A percentile compares a stretch with the other conserved stretches of the same genome.
Evolutionary conservation across 257 asterid genomes (phyloP).

Genomic region (Capsicum chinense): DNA sequence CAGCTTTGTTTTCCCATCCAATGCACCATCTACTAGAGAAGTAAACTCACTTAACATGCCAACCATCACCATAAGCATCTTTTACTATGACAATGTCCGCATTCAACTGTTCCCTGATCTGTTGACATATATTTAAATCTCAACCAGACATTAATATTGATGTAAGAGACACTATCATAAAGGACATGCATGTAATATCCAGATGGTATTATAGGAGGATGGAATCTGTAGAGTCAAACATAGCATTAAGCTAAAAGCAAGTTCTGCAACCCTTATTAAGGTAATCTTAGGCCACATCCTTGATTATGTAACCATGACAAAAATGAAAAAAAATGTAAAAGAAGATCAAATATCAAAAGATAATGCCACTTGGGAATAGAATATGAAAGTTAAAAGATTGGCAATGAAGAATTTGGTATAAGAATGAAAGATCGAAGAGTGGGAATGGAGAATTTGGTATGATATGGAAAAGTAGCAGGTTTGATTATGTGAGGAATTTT

Average conservation of each 20-base stretch:
- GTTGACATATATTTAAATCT: conserved; percentile 35
- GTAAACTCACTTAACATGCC: conserved; percentile 80
- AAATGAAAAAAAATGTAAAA: neutral
- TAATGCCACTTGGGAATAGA: neutral
- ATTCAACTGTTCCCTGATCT: conserved; percentile 85
- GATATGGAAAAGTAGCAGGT: neutral
- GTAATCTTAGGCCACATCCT: neutral
- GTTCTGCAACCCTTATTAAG: neutral
- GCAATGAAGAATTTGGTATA: too few species aligned
- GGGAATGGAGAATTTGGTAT: neutral
- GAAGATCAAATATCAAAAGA: neutral
- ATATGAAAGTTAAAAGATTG: neutral
- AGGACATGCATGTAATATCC: neutral
- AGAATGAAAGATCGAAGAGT: neutral
- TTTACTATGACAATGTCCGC: conserved; percentile 85
- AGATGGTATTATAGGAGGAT: neutral
- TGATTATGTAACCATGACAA: conserved; percentile 16
- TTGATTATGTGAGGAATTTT: too few species aligned
- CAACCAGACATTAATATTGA: neutral
- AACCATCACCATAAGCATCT: conserved; percentile 96
- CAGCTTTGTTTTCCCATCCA: neutral
- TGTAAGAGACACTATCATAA: conserved; percentile 3
- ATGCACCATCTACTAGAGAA: neutral
- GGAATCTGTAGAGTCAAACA: neutral
- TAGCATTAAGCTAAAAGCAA: neutral